These are phyloP conservation scores for Chaetomium fimeti DNA, from an alignment of 495 filamentous ascomycete species.

Conservation along the genomic window DNA sequence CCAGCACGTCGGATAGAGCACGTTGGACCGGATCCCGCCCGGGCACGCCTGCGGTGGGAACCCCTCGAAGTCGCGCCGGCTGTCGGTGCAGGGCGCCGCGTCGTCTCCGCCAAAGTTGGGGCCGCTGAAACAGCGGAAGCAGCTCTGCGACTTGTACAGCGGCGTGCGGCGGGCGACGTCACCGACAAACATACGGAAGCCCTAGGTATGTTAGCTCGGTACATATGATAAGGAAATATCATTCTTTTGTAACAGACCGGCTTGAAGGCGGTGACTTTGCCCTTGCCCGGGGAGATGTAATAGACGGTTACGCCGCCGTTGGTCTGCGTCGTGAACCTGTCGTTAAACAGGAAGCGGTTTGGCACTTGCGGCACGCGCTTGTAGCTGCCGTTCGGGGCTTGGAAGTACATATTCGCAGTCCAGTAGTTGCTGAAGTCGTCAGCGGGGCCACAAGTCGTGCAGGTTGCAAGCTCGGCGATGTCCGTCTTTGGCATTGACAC, in stretches of 20 bases:
- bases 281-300: constrained; percentile 44
- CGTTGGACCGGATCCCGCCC: constrained; percentile 46
- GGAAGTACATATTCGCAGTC: constrained; percentile 6
- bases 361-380: constrained; percentile 11
- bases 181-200: constrained; percentile 41
- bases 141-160: constrained; percentile 39
- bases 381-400: constrained; percentile 2
- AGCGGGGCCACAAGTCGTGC: background rate
- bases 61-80: constrained; percentile 35
- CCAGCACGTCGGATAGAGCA: constrained; percentile 47
- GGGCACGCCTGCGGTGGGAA: constrained; percentile 37
- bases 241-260: constrained; percentile 30
- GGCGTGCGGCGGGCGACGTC: constrained; percentile 35
- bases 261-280: constrained; percentile 47
- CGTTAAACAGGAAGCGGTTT: constrained; percentile 37
- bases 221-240: no score
- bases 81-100: constrained; percentile 36
- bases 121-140: constrained; percentile 47
- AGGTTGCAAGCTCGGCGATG: background rate
- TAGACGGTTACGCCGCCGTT: constrained; percentile 47
- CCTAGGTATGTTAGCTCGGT: constrained; percentile 20
- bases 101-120: constrained; percentile 44
- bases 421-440: constrained; percentile 11
- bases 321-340: constrained; percentile 45
- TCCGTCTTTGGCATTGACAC: constrained; percentile 3